A percentile compares a stretch with the other conserved stretches of the same genome.
Evolutionary conservation across 2,329 filamentous ascomycete genomes (phyloP).

Genomic region (Claviceps sp.): DNA sequence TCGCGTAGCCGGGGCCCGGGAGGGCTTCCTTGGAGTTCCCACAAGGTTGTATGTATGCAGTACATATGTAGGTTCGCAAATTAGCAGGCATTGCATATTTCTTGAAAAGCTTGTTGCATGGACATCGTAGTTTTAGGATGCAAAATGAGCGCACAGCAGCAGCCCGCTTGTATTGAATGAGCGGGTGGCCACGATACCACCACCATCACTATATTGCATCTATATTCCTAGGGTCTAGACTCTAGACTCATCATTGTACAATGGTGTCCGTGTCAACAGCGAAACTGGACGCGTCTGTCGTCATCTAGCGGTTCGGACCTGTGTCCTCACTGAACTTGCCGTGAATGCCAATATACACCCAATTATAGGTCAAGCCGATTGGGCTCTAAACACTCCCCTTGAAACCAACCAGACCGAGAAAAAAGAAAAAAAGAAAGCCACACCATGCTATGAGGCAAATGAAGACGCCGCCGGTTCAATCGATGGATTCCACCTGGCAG

Average conservation of each 20-base stretch:
- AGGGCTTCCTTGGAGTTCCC: neutral
- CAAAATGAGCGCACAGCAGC: too few relatives aligned
- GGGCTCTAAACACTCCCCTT: neutral
- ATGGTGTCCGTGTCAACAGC: neutral
- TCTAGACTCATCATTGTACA: neutral
- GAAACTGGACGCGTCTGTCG: neutral
- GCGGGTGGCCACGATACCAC: neutral
- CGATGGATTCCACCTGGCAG: neutral
- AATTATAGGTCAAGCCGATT: neutral
- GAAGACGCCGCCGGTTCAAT: neutral
- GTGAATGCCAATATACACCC: neutral
- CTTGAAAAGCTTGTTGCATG: neutral
- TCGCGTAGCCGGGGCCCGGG: neutral
- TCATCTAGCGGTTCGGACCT: neutral
- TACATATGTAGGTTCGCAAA: too few relatives aligned
- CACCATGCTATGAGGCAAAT: constrained; percentile 5
- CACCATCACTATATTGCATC: neutral
- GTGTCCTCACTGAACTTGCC: neutral
- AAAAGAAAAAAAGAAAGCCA: neutral
- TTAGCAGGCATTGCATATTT: too few relatives aligned
- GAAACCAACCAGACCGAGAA: neutral
- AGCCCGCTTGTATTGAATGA: too few relatives aligned
- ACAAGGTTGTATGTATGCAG: neutral
- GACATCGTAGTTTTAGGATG: neutral
- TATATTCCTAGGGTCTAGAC: neutral